phyloP scores from a whole-genome alignment of 805 yeast genomes.

The Candida odintsovae region DNA sequence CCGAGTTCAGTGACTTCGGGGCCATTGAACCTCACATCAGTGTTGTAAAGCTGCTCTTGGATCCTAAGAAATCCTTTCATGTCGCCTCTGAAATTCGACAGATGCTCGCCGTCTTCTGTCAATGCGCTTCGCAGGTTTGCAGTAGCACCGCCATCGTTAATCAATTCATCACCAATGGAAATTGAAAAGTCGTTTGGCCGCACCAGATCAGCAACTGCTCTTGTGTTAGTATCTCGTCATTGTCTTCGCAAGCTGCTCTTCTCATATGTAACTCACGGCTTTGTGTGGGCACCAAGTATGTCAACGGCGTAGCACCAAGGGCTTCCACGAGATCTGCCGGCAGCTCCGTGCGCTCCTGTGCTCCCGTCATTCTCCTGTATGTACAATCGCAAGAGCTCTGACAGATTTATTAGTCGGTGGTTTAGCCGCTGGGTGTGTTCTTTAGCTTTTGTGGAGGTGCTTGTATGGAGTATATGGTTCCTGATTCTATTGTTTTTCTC shows the following conservation, averaged over 20 bases:
- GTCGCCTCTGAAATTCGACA: neutral
- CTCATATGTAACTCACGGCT: conserved; percentile 27
- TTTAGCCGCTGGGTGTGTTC: neutral
- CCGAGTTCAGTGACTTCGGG: neutral
- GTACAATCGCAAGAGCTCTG: neutral
- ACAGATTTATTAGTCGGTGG: neutral
- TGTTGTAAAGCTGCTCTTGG: neutral
- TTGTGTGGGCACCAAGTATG: conserved; percentile 35
- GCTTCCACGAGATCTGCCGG: conserved; percentile 23
- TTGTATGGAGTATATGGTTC: neutral
- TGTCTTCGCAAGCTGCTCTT: neutral
- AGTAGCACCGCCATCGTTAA: neutral
- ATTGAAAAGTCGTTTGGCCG: neutral
- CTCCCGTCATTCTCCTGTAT: neutral
- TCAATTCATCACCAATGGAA: neutral
- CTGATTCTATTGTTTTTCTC: neutral
- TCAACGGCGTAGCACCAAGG: conserved; percentile 30
- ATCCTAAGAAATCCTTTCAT: neutral
- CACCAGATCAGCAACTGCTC: neutral
- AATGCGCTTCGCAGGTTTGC: neutral
- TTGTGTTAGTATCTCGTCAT: neutral
- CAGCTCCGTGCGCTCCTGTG: conserved; percentile 1
- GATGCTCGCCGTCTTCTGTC: neutral
- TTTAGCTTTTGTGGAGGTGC: neutral
- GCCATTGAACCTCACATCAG: neutral